Evolutionary conservation across 139 green algal genomes (phyloP).

Genomic region (Chlamydomonas applanata): DNA sequence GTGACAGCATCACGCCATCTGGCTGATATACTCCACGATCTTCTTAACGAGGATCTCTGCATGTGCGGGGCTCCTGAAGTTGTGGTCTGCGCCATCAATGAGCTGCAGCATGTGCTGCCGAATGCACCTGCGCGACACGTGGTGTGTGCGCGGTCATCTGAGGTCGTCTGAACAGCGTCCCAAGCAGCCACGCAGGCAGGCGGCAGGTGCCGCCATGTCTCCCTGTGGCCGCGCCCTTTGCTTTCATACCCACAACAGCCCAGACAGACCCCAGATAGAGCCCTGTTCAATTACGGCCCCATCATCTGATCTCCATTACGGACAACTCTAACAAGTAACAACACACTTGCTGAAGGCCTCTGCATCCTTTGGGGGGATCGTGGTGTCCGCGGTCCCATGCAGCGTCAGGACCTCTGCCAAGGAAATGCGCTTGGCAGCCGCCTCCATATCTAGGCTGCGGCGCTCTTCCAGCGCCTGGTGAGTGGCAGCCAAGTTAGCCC

Average conservation of each 20-base stretch:
- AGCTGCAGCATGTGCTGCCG: constrained; percentile 27
- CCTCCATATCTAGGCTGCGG: constrained; percentile 3
- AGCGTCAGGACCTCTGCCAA: constrained; percentile 51
- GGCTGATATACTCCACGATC: constrained; percentile 1
- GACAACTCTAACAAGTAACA: no score
- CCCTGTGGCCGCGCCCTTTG: no score
- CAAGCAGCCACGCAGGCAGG: no score
- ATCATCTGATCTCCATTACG: no score
- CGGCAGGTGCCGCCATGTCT: no score
- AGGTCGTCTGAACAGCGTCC: no score
- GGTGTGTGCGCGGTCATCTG: no score
- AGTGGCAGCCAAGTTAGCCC: no score
- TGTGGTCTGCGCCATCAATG: constrained; percentile 54
- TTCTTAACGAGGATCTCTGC: constrained; percentile 6
- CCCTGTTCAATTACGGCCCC: no score
- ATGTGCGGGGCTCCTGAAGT: constrained; percentile 30
- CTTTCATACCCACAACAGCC: no score
- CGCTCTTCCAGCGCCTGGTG: constrained; percentile 6
- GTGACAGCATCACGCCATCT: constrained; percentile 9
- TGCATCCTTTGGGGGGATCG: constrained; percentile 53
- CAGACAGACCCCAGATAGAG: no score
- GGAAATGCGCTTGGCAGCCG: constrained; percentile 23
- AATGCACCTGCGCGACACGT: constrained; percentile 9
- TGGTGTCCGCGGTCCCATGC: constrained; percentile 51
- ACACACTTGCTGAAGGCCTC: constrained; percentile 25